Evolutionary conservation across 352 stramenopile species (phyloP).

Genomic region (Globisporangium spinosum): DNA sequence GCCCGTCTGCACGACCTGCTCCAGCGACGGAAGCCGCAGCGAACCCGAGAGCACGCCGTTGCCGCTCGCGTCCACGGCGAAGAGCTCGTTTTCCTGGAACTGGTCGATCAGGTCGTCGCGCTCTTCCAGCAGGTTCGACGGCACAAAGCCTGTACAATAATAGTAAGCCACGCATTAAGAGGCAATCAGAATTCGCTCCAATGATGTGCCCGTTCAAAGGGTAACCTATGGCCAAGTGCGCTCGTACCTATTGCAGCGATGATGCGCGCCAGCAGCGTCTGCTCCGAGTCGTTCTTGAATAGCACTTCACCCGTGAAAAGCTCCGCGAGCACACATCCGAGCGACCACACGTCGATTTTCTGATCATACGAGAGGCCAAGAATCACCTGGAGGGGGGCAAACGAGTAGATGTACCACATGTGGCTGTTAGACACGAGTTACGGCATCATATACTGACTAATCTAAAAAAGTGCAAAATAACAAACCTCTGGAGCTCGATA

Average conservation of each 20-base stretch:
- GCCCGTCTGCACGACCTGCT: slow-evolving; percentile 48
- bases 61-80: slow-evolving; percentile 43
- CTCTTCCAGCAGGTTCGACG: slow-evolving; percentile 47
- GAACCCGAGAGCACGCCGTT: slow-evolving; percentile 40
- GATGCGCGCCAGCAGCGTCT: slow-evolving; percentile 93
- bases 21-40: slow-evolving; percentile 40
- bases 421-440: neutral
- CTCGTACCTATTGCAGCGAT: slow-evolving; percentile 59
- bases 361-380: slow-evolving; percentile 90
- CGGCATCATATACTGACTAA: neutral
- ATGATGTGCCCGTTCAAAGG: neutral
- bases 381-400: slow-evolving; percentile 73
- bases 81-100: slow-evolving; percentile 55
- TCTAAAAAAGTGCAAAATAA: slow-evolving; percentile 27
- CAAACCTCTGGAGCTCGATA: slow-evolving; percentile 95
- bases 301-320: slow-evolving; percentile 86
- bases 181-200: neutral
- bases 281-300: slow-evolving; percentile 86
- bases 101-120: slow-evolving; percentile 50
- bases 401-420: neutral
- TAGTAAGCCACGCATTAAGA: neutral
- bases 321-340: slow-evolving; percentile 86
- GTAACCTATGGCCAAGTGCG: neutral
- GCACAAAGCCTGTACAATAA: slow-evolving; percentile 46
- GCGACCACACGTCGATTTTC: slow-evolving; percentile 89